phyloP scores from a whole-genome alignment of 345 rosid genomes.

The Citrus sinensis region DNA sequence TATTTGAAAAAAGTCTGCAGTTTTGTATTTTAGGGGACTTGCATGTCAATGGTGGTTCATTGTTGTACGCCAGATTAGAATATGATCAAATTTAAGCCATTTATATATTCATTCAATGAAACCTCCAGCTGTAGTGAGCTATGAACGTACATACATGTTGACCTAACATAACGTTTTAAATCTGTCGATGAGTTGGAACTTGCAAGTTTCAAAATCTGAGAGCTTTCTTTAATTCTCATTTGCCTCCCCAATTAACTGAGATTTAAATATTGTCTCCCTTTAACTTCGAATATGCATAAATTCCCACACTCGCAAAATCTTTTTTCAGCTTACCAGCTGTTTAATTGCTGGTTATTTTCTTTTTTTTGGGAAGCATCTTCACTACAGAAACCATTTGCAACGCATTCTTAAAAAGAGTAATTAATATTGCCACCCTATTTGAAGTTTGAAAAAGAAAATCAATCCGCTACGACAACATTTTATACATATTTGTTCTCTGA shows the following conservation, averaged over 20 bases:
- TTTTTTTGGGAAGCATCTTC: neutral
- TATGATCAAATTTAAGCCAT: conserved; percentile 13
- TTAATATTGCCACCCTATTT: neutral
- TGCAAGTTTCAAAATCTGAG: conserved; percentile 14
- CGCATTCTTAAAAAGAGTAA: neutral
- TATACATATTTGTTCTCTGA: neutral
- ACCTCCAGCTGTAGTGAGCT: conserved; percentile 57
- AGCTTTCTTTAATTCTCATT: neutral
- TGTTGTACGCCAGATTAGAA: conserved; percentile 41
- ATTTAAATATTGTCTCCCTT: too few species aligned
- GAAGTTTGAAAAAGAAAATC: neutral
- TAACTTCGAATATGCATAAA: neutral
- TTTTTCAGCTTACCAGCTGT: neutral
- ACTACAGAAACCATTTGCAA: neutral
- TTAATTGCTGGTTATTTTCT: neutral
- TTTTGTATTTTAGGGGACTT: conserved; percentile 10
- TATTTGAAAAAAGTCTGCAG: neutral
- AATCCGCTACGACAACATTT: neutral
- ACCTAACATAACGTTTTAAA: conserved; percentile 16
- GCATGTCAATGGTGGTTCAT: conserved; percentile 21
- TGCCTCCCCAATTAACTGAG: neutral
- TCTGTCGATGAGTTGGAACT: conserved; percentile 46
- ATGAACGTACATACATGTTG: conserved; percentile 25
- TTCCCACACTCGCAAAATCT: neutral
- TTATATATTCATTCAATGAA: conserved; percentile 21